These are phyloP conservation scores for Aspergillus udagawae DNA, from an alignment of 2,329 filamentous ascomycete genomes.

Conservation along the genomic window DNA sequence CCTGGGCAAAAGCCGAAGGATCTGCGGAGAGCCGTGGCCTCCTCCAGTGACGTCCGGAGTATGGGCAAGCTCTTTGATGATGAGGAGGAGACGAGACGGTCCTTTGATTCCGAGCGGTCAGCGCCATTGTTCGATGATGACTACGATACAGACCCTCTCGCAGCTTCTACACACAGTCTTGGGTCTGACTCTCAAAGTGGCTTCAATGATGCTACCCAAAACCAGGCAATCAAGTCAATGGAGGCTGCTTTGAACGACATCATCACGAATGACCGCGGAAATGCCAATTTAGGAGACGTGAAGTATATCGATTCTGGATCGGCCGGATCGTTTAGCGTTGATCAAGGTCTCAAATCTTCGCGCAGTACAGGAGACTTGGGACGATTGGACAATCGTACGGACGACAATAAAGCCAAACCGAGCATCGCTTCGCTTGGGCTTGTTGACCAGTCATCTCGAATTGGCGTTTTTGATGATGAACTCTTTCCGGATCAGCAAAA, in stretches of 20 bases:
- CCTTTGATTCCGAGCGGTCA: constrained; percentile 62
- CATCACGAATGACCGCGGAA: constrained; percentile 68
- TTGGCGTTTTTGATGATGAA: constrained; percentile 93
- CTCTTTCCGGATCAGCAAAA: constrained; percentile 82
- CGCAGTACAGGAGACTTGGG: constrained; percentile 59
- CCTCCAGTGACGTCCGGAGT: constrained; percentile 56
- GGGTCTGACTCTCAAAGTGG: constrained; percentile 64
- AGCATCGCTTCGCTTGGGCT: constrained; percentile 89
- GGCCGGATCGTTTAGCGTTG: constrained; percentile 47
- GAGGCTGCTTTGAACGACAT: constrained; percentile 90
- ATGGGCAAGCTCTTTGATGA: constrained; percentile 44
- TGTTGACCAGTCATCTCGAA: constrained; percentile 79
- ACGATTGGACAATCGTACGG: constrained; percentile 39
- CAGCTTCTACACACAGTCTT: constrained; percentile 73
- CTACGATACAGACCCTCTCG: constrained; percentile 64
- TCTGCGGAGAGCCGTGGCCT: constrained; percentile 57
- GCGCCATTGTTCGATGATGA: constrained; percentile 77
- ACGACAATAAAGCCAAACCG: constrained; percentile 60
- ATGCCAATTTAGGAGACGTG: constrained; percentile 33
- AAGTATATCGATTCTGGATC: constrained; percentile 32
- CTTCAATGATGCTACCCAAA: constrained; percentile 57
- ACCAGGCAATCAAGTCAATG: constrained; percentile 83
- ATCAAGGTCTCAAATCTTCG: constrained; percentile 53
- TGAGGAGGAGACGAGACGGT: constrained; percentile 54
- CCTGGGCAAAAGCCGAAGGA: constrained; percentile 46